Evolutionary conservation across 108 stramenopile genomes (phyloP), one percentile per base, ranked within the genome.

Genomic region (Phaeodactylum tricornutum): DNA sequence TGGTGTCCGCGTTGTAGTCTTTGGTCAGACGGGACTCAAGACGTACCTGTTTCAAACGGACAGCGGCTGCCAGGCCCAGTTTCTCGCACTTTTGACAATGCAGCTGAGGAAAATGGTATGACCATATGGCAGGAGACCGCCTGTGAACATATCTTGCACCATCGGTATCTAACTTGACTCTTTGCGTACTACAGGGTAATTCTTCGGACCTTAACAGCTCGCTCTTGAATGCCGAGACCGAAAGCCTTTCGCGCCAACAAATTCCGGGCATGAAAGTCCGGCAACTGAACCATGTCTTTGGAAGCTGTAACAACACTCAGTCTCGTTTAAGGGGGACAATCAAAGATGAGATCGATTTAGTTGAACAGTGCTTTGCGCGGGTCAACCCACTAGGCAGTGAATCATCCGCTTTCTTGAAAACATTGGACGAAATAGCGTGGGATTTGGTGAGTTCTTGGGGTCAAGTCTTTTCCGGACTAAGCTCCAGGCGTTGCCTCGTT

Each of bases 381-480:
- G 73, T 87, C 17, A 66, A 59, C 47, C 39, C 43, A 28, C 51
- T 83, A 43, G 57, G 73, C 32, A 81, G 86, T 57, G 67, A 57
- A 25, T 54, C 59, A 9, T 22, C 60, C 7, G 60, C 61, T 15
- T 87, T 65, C 36, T 80, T 87, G 36, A 50, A 51, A 16, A 59
- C 46, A 15, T 51, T 87, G 2, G 86, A 87, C 50, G 65, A 82
- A 52, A 81, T 79, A 50, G 79, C 86, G 21, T 87, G 86, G 86
- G 29, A 53, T 3, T 56, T 87, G 16, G 59, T 87, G 17, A 72
- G 64, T 46, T 68, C 60, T 17, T 83, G 76, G 71, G 72, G 71
- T 34, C 81, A 81, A 30, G 58, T 79, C 3, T 79, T 81, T 42
- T 81, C 76, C 15, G 86, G 81, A 17, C 55, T 81, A 29, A 71